These are phyloP conservation scores for Chytriomyces hyalinus DNA, from an alignment of 192 early-diverging fungal species.

Conservation along the genomic window DNA sequence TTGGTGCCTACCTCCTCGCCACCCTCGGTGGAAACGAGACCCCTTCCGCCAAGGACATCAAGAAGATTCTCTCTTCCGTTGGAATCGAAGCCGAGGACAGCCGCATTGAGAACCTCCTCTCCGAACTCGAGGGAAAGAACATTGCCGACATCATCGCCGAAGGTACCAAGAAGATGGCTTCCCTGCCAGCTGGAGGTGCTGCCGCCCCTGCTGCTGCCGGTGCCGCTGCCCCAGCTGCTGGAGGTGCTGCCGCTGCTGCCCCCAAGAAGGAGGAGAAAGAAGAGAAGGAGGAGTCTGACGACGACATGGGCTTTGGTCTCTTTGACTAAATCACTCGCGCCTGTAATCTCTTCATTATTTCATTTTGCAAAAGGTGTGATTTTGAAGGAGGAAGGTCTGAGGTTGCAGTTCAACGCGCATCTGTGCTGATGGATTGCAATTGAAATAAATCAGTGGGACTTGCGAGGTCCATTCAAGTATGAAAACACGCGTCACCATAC, in stretches of 20 bases:
- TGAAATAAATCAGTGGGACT: not conserved
- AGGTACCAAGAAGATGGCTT: slow-evolving; percentile 89
- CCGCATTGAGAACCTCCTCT: slow-evolving; percentile 77
- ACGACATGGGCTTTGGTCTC: slow-evolving; percentile 96
- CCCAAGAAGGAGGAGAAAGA: slow-evolving; percentile 74
- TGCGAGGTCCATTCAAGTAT: not conserved
- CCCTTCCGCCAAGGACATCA: slow-evolving; percentile 80
- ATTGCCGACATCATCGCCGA: slow-evolving; percentile 89
- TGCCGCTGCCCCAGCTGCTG: slow-evolving; percentile 71
- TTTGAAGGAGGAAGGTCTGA: not conserved
- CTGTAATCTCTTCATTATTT: not conserved
- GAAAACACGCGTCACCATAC: not conserved
- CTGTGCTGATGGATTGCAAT: not conserved
- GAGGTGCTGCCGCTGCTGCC: slow-evolving; percentile 65
- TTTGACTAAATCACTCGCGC: slow-evolving; percentile 79
- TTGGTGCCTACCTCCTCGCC: slow-evolving; percentile 97
- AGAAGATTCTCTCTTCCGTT: slow-evolving; percentile 83
- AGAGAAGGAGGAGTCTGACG: slow-evolving; percentile 90
- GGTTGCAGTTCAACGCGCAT: not conserved
- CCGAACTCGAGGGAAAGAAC: slow-evolving; percentile 87
- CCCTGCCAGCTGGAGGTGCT: slow-evolving; percentile 92
- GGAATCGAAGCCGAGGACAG: slow-evolving; percentile 90
- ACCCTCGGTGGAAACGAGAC: slow-evolving; percentile 82
- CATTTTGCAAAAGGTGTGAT: slow-evolving; percentile 22
- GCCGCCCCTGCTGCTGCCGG: slow-evolving; percentile 66